phyloP scores from a whole-genome alignment of 345 rosid species.

The Abelmoschus esculentus region DNA sequence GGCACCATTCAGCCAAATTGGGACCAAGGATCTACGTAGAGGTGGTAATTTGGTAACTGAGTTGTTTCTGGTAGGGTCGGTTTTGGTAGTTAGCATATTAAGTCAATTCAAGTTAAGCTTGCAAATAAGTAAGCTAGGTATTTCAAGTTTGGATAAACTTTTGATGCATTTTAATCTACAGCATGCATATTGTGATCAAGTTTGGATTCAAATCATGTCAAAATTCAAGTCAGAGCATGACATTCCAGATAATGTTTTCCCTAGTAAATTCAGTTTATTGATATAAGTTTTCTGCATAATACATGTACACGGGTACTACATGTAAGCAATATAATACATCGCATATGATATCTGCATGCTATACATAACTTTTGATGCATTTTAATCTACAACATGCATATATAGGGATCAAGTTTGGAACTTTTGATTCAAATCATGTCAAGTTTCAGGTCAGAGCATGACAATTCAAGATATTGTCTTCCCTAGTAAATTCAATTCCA shows the following conservation, averaged over 20 bases:
- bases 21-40: background rate
- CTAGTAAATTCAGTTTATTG: background rate
- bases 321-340: background rate
- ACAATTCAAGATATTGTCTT: background rate
- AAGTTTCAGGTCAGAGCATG: background rate
- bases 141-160: no score
- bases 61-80: background rate
- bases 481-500: no score
- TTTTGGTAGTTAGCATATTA: no score
- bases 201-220: background rate
- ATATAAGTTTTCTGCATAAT: background rate
- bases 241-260: background rate
- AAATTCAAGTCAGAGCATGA: no score
- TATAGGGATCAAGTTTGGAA: background rate
- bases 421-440: background rate
- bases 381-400: background rate
- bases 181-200: background rate
- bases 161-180: background rate
- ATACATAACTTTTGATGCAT: background rate
- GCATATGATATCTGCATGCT: background rate
- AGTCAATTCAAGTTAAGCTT: no score
- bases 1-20: background rate
- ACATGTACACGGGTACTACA: background rate
- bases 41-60: background rate
- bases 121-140: no score